Evolutionary conservation across 2,329 filamentous ascomycete genomes (phyloP), one percentile per base, ranked within the genome.

Genomic region (Colletotrichum sp.): DNA sequence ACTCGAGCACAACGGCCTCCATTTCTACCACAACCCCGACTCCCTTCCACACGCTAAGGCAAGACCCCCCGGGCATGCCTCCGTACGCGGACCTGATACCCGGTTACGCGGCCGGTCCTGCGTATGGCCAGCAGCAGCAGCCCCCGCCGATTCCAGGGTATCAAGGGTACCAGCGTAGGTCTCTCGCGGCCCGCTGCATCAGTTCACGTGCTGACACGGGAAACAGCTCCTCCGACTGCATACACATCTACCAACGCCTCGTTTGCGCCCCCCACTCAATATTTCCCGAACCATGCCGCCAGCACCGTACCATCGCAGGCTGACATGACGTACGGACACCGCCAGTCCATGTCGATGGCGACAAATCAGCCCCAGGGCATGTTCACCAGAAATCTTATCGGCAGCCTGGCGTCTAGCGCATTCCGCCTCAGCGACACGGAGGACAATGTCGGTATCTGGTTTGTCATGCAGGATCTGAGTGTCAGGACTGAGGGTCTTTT

Each of bases 311-410:
- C 84, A 15, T 79, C 81, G 6, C 82, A 84, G 66, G 60, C 78
- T 13, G 79, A 71, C 36, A 77, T 81, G 36, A 70, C 78, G 10
- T 72, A 80, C 18, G 79, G 79, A 9, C 84, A 83, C 64, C 81
- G 84, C 59, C 70, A 68, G 32, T 76, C 73, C 34, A 84, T 85
- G 80, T 82, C 84, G 7, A 82, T 85, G 76, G 83, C 82, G 8
- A 83, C 68, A n/a, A 82, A 90, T 84, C 89, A 89, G 67, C 92
- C 93, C 2, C 92, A 93, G 49, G 95, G 95, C 72, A 98, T 98
- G 95, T 98, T 96, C 82, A 98, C 96, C 0, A 90, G 96, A 68
- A 99, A 99, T 81, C 90, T 99, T 12, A 99, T 99, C 78, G 97
- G 97, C 3, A 98, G 95, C 83, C 88, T 98, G 68, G 93, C 95